Evolutionary conservation across 2,329 filamentous ascomycete genomes (phyloP).

Genomic region (Colletotrichum chrysophilum): DNA sequence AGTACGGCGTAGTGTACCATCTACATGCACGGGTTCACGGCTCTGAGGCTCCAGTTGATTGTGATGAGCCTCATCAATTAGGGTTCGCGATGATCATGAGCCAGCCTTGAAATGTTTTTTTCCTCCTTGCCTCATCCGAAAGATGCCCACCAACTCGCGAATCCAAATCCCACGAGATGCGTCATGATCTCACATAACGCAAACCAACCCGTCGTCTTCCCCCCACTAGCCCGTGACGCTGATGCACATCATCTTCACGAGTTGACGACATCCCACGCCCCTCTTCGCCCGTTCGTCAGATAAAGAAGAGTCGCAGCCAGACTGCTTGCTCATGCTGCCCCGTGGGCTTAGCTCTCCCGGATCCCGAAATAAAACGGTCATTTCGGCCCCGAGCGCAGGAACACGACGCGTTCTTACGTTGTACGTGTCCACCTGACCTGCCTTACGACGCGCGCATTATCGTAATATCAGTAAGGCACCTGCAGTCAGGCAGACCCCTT

Average conservation of each 20-base stretch:
- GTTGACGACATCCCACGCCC: neutral
- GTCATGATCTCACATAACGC: neutral
- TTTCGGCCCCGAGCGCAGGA: neutral
- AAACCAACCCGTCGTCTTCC: neutral
- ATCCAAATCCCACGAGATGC: neutral
- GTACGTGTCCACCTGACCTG: neutral
- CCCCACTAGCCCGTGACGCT: neutral
- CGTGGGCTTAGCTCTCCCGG: neutral
- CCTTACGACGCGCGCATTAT: neutral
- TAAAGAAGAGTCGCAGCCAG: neutral
- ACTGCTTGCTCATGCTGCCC: neutral
- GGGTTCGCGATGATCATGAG: neutral
- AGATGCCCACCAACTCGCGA: neutral
- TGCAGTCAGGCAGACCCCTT: neutral
- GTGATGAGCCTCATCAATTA: conserved; percentile 13
- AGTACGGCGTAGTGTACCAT: neutral
- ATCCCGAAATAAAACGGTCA: neutral
- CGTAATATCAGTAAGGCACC: conserved; percentile 11
- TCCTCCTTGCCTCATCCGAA: neutral
- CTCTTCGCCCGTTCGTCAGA: neutral
- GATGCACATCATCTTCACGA: neutral
- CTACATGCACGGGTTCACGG: neutral
- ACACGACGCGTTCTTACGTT: neutral
- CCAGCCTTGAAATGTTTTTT: neutral
- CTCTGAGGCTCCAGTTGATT: neutral